Evolutionary conservation across 148 eudicot genomes (phyloP).

Genomic region (Beta vulgaris): DNA sequence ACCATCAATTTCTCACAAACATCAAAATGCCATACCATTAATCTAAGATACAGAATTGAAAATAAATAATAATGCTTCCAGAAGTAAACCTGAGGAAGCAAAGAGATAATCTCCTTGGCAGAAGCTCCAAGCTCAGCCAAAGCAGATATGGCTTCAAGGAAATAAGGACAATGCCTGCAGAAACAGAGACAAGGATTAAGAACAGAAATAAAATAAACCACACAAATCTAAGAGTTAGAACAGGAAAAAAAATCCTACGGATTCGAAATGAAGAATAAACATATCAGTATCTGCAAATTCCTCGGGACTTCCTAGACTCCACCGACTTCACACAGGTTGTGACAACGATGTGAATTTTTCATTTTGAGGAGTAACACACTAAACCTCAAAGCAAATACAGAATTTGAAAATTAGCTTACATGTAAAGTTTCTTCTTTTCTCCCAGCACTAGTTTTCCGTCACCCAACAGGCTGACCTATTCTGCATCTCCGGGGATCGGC

Average conservation of each 20-base stretch:
- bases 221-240: neutral
- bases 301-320: neutral
- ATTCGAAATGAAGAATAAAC: neutral
- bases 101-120: constrained; percentile 74
- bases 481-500: neutral
- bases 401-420: neutral
- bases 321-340: neutral
- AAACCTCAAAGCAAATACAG: neutral
- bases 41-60: neutral
- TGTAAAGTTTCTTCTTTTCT: neutral
- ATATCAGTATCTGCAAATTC: neutral
- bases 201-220: neutral
- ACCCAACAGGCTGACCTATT: neutral
- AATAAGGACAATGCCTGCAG: constrained; percentile 74
- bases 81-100: constrained; percentile 82
- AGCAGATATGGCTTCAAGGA: constrained; percentile 82
- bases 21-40: neutral
- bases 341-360: no score
- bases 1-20: neutral
- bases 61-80: constrained; percentile 14
- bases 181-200: neutral
- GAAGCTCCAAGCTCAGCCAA: constrained; percentile 86
- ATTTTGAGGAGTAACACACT: neutral
- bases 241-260: neutral
- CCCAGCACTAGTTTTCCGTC: neutral